phyloP scores from a whole-genome alignment of 2,329 filamentous ascomycete genomes.

The Penicillium sp. region DNA sequence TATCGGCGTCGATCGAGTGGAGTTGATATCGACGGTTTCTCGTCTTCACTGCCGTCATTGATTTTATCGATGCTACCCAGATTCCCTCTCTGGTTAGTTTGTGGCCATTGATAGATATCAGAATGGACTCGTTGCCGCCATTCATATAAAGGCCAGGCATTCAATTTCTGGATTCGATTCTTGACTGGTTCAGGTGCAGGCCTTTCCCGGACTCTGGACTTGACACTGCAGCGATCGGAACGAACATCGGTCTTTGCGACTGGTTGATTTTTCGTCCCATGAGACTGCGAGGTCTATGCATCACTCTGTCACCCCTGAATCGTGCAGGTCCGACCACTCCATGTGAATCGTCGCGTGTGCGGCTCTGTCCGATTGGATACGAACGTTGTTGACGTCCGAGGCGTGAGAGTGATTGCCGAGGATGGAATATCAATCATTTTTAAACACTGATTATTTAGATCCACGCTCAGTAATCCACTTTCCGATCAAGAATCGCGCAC shows the following conservation, averaged over 20 bases:
- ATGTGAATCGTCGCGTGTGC: too few species aligned
- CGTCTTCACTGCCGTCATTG: neutral
- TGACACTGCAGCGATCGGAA: neutral
- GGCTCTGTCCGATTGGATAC: too few species aligned
- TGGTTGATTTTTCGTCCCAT: neutral
- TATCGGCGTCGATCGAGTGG: constrained; percentile 2
- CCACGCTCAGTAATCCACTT: too few species aligned
- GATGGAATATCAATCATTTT: too few species aligned
- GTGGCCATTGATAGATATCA: too few species aligned
- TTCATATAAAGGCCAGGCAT: too few species aligned
- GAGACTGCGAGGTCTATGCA: neutral
- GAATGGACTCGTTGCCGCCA: too few species aligned
- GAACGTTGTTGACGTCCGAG: too few species aligned
- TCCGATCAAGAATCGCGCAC: too few species aligned
- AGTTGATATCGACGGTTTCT: neutral
- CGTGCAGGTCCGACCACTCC: neutral
- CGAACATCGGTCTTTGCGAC: neutral
- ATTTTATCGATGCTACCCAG: neutral
- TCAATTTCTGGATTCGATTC: neutral
- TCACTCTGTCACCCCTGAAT: neutral
- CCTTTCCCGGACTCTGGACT: neutral
- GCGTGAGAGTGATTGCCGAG: too few species aligned
- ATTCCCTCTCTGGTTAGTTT: too few species aligned
- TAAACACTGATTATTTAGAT: too few species aligned
- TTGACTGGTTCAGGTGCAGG: neutral